Base-by-base conservation (phyloP, 2,329 filamentous ascomycete genomes). In the Amauroascus niger region DNA sequence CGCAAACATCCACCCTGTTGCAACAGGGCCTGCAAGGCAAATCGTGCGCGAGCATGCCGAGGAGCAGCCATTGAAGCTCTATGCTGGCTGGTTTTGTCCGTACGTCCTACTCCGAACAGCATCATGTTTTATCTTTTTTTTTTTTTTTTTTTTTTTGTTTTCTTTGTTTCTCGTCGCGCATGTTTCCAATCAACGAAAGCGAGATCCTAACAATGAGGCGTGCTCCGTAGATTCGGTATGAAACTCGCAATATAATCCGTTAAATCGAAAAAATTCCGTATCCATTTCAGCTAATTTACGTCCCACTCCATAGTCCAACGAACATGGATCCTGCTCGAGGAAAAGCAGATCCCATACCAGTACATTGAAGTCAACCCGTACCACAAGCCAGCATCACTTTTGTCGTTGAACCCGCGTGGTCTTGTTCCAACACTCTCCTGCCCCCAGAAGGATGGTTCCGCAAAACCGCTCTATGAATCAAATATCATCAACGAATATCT, bases 361-460 rank as follows among this genome's bases (percentile, higher is more conserved):
- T 88, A 87, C 66, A 75, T 86, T 58, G 83, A 87, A 72, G 83
- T 88, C 55, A 88, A 89, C 67, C 86, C 86, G 0, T 89, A 89
- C 72, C 74, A 82, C 67, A 90, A 90, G 63, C 81, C 80, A 0
- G 69, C 78, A 2, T 81, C 78, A 1, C 82, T 89, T 26, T 73
- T 90, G 20, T 74, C 76, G 7, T 73, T 90, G 58, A 91, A 91
- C 63, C 86, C 86, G 0, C 79, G 85, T 11, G 86, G 86, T 0
- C 74, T 90, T 1, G 83, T 90, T 1, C 87, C 87, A 0, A 88
- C 86, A 0, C 74, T 90, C 1, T 76, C 63, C 49, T 57, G 60
- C 46, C 58, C 61, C 7, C 58, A 59, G 11, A 40, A 57, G 3
- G 39, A 57, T 11, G 56, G 57, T 11, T 60, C 70, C 37, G 64